Conservation (phyloP, 345 rosid species). For the Lepidium aucheri region DNA sequence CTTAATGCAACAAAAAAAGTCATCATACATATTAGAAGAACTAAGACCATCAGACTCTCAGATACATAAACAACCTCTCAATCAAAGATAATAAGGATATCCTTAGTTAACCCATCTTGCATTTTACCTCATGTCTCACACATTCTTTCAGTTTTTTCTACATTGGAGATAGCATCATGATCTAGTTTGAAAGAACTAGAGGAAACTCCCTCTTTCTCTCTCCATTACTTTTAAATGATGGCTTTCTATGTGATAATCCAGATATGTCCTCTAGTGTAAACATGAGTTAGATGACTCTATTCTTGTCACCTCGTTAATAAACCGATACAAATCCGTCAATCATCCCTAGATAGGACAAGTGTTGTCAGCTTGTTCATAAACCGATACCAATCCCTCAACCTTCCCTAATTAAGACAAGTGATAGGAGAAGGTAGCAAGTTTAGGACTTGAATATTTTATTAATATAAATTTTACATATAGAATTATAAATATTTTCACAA, state of each 20-base stretch:
- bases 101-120: not conserved
- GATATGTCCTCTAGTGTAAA: constrained; percentile 36
- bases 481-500: too few relatives aligned
- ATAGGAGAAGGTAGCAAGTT: too few relatives aligned
- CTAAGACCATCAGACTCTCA: not conserved
- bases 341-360: constrained; percentile 55
- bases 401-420: constrained; percentile 57
- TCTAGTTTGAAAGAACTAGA: constrained; percentile 64
- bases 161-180: constrained; percentile 62
- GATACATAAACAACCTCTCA: not conserved
- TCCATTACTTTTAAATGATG: constrained; percentile 54
- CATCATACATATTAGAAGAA: not conserved
- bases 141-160: too few relatives aligned
- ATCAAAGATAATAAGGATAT: not conserved
- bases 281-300: constrained; percentile 19
- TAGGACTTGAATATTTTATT: too few relatives aligned
- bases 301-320: constrained; percentile 26
- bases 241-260: constrained; percentile 68
- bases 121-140: not conserved
- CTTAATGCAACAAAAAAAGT: too few relatives aligned
- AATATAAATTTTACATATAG: too few relatives aligned
- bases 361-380: constrained; percentile 33
- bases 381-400: constrained; percentile 61
- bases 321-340: constrained; percentile 65
- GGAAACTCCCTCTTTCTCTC: constrained; percentile 52